These are phyloP conservation scores for Moniliella sp. DNA, from an alignment of 1,284 basidiomycete species.

Conservation along the genomic window DNA sequence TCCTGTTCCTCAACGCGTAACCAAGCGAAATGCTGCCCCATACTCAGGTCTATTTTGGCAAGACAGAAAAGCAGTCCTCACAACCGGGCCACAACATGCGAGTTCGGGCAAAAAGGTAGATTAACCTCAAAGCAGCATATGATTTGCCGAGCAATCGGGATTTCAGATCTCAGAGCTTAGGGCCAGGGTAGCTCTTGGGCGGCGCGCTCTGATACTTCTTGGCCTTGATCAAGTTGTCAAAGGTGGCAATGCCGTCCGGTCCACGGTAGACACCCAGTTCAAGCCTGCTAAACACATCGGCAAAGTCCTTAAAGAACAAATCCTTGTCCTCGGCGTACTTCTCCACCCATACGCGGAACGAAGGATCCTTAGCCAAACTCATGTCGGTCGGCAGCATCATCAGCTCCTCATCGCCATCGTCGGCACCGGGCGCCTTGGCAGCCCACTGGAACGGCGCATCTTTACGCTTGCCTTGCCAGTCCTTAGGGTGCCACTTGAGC, in stretches of 20 bases:
- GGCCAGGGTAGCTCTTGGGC: background rate
- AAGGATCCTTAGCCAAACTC: constrained; percentile 21
- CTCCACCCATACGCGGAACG: constrained; percentile 29
- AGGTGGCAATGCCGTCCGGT: constrained; percentile 24
- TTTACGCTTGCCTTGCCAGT: constrained; percentile 39
- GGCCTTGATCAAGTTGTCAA: constrained; percentile 2
- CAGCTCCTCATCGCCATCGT: constrained; percentile 35
- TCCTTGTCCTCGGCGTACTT: constrained; percentile 40
- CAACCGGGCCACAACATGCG: too few species aligned
- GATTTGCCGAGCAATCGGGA: too few species aligned
- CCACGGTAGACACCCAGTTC: constrained; percentile 33
- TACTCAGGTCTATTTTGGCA: too few species aligned
- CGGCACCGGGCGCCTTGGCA: constrained; percentile 23
- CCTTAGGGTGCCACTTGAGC: constrained; percentile 36
- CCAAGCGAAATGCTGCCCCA: too few species aligned
- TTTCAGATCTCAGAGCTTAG: too few species aligned
- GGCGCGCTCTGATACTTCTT: background rate
- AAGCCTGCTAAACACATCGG: constrained; percentile 34
- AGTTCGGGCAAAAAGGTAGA: too few species aligned
- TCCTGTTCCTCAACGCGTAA: too few species aligned
- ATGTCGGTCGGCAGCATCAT: constrained; percentile 41
- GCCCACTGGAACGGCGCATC: constrained; percentile 23
- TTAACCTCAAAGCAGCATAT: too few species aligned
- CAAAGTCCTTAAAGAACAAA: constrained; percentile 41
- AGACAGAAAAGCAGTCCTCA: too few species aligned